These are phyloP conservation scores for Paraglomus occultum DNA, from an alignment of 192 early-diverging fungal genomes.

Conservation along the genomic window DNA sequence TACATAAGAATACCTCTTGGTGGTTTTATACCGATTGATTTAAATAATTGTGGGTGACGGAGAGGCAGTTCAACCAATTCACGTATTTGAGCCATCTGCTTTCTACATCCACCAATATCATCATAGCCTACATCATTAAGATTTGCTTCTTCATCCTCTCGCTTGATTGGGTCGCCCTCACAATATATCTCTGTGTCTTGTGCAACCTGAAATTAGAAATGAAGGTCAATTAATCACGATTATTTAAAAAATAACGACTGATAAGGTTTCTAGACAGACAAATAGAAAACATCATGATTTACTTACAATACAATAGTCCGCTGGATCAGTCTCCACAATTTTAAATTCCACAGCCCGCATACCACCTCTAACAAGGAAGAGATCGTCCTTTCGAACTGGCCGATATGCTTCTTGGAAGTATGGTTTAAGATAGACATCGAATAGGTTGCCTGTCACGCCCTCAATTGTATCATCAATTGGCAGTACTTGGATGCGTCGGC, in stretches of 20 bases:
- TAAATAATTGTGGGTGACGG: conserved; percentile 98
- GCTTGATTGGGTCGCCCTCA: conserved; percentile 98
- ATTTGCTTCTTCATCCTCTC: conserved; percentile 96
- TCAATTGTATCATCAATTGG: conserved; percentile 99
- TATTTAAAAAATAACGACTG: too few species aligned
- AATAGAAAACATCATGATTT: neutral
- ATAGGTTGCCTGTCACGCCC: conserved; percentile 95
- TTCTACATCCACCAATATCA: conserved; percentile 97
- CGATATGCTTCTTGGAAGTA: conserved; percentile 99
- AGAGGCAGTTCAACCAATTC: conserved; percentile 97
- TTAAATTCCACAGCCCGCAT: conserved; percentile 99
- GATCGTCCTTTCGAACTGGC: conserved; percentile 92
- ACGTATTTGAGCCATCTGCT: conserved; percentile 99
- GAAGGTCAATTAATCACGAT: too few species aligned
- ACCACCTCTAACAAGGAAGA: conserved; percentile 90
- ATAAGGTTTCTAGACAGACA: neutral
- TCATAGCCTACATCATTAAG: conserved; percentile 96
- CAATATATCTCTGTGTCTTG: conserved; percentile 98
- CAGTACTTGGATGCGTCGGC: conserved; percentile 92
- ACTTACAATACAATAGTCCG: conserved; percentile 95
- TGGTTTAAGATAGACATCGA: conserved; percentile 97
- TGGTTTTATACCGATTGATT: conserved; percentile 98
- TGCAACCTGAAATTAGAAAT: conserved; percentile 65
- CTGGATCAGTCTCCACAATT: conserved; percentile 92
- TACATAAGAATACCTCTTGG: conserved; percentile 97